Percentiles rank a stretch among this genome's conserved stretches.
These are phyloP conservation scores for Chalciporus sphaerocephalus DNA, from an alignment of 768 basidiomycete species.

Conservation along the genomic window DNA sequence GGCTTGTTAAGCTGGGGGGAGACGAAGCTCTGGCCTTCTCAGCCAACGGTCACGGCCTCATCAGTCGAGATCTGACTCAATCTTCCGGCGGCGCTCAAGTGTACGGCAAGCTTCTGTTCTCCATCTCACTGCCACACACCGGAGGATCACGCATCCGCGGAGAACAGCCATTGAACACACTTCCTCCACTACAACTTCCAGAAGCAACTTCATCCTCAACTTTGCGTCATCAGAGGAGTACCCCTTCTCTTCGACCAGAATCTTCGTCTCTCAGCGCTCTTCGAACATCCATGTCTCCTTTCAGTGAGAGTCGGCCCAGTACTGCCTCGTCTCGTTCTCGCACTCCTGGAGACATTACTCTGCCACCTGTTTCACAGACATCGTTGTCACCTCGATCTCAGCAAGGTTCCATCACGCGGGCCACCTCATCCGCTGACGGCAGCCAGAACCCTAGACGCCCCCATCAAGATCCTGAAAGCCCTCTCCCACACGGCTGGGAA, in stretches of 20 bases:
- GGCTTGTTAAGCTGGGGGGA: constrained; percentile 52
- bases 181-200: constrained; percentile 14
- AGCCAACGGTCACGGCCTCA: constrained; percentile 49
- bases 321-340: constrained; percentile 12
- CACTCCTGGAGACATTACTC: constrained; percentile 14
- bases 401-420: constrained; percentile 8
- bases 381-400: constrained; percentile 15
- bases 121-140: constrained; percentile 42
- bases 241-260: constrained; percentile 20
- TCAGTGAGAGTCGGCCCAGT: constrained; percentile 10
- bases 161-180: constrained; percentile 15
- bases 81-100: constrained; percentile 43
- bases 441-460: constrained; percentile 13
- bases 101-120: constrained; percentile 77
- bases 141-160: constrained; percentile 18
- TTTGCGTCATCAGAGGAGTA: constrained; percentile 20
- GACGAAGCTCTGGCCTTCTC: constrained; percentile 51
- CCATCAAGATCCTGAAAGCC: constrained; percentile 55
- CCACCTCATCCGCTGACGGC: constrained; percentile 1
- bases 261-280: constrained; percentile 15
- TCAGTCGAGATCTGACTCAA: constrained; percentile 56
- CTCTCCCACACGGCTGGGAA: constrained; percentile 81
- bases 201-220: constrained; percentile 9
- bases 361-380: constrained; percentile 8
- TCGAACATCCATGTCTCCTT: constrained; percentile 18